Conservation (phyloP, 106 monocot species). For the Cymbidium sinense region DNA sequence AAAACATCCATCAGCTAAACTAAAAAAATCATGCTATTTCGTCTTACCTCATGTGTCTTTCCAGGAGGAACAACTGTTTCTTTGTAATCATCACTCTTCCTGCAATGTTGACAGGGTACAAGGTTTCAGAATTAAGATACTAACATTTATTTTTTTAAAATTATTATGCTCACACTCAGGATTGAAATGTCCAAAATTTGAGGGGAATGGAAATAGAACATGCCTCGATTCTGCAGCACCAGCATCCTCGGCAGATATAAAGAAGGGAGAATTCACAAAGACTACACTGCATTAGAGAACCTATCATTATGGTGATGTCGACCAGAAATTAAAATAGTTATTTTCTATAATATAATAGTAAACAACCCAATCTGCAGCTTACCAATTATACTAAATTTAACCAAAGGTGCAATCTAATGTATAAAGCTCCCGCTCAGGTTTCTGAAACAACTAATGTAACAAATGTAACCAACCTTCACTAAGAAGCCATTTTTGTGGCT, state of each 20-base stretch:
- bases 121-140: neutral
- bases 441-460: neutral
- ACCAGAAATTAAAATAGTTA: neutral
- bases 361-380: neutral
- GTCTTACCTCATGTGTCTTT: conserved; percentile 73
- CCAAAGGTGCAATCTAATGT: neutral
- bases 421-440: neutral
- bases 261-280: conserved; percentile 89
- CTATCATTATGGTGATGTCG: neutral
- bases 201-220: conserved; percentile 7
- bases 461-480: neutral
- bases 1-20: neutral
- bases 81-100: conserved; percentile 80
- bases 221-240: conserved; percentile 77
- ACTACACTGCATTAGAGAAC: conserved; percentile 58
- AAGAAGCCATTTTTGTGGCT: neutral
- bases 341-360: neutral
- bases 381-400: neutral
- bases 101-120: conserved; percentile 19
- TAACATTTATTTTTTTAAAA: neutral
- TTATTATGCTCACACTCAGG: neutral
- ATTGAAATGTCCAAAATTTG: neutral
- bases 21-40: neutral
- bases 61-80: conserved; percentile 78
- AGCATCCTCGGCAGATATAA: conserved; percentile 98